Evolutionary conservation across 2,329 filamentous ascomycete genomes (phyloP), one percentile per base, ranked within the genome.

Genomic region (Botrytis hyacinthi): DNA sequence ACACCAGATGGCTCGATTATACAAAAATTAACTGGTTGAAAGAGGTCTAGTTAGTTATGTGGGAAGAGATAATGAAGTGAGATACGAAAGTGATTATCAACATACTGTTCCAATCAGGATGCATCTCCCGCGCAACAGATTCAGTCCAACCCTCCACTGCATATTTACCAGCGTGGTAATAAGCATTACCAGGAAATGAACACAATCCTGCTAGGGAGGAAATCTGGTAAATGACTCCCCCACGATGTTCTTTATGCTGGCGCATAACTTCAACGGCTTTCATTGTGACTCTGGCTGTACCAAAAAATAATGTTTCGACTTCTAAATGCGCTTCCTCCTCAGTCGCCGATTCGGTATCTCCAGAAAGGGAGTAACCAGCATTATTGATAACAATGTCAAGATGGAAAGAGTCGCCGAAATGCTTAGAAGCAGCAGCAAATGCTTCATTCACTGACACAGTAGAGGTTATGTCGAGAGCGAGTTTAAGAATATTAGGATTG

Each of bases 381-480:
- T 90, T 90, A 80, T 90, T 90, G 74, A 89, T 84, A 3, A 90
- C 85, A 3, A 90, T 84, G 77, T 91, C 88, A 65, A 91, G 80
- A n/a, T 86, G 84, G 35, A 84, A 84, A 78, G 88, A 89, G 46
- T 84, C 84, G 1, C 83, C 80, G 1, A 81, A 75, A 0, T 78
- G 73, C 16, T 46, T 54, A 3, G 73, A 70, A 6, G 84, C 84
- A 8, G 81, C 80, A 4, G 83, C 72, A 16, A 84, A 79, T 1
- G 82, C 80, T 3, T 78, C 73, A 22, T 79, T 59, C 5, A 82
- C 78, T 4, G 78, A 81, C 40, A 83, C 40, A 26, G 67, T 82
- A 78, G 37, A 86, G 0, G 84, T 86, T 2, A 88, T 86, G 72
- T 88, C 86, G 3, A 88, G 79, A 0, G 79, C 77, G 3, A 87